Percentiles rank a stretch among this genome's conserved stretches.
These are phyloP conservation scores for Mycena alexandri DNA, from an alignment of 768 basidiomycete genomes.

Conservation along the genomic window DNA sequence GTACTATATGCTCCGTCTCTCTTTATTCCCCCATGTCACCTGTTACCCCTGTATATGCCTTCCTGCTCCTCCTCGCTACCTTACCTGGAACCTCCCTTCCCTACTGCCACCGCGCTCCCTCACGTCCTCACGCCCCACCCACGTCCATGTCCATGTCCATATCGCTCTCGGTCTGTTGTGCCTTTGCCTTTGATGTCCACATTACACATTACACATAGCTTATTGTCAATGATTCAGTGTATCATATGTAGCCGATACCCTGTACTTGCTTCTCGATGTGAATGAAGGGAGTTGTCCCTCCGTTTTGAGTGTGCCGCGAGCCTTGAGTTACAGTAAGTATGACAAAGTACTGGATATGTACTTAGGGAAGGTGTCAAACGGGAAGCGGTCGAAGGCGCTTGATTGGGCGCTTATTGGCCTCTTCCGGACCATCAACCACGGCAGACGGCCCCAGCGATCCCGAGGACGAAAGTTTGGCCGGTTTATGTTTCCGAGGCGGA, in stretches of 20 bases:
- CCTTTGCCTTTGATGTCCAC: neutral
- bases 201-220: conserved; percentile 8
- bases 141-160: neutral
- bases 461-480: neutral
- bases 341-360: no score
- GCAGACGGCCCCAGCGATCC: neutral
- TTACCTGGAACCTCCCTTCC: no score
- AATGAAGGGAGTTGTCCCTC: neutral
- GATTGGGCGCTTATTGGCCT: neutral
- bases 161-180: neutral
- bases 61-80: no score
- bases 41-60: no score
- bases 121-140: neutral
- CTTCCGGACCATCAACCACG: neutral
- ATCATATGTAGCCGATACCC: conserved; percentile 23
- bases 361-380: no score
- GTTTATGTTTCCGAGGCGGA: conserved; percentile 3
- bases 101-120: neutral
- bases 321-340: no score
- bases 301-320: no score
- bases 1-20: conserved; percentile 2
- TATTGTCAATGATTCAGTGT: conserved; percentile 16
- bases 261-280: conserved; percentile 1
- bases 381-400: no score
- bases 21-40: no score